Evolutionary conservation across 1,284 basidiomycete species (phyloP).

Genomic region (Tilletia setariae): DNA sequence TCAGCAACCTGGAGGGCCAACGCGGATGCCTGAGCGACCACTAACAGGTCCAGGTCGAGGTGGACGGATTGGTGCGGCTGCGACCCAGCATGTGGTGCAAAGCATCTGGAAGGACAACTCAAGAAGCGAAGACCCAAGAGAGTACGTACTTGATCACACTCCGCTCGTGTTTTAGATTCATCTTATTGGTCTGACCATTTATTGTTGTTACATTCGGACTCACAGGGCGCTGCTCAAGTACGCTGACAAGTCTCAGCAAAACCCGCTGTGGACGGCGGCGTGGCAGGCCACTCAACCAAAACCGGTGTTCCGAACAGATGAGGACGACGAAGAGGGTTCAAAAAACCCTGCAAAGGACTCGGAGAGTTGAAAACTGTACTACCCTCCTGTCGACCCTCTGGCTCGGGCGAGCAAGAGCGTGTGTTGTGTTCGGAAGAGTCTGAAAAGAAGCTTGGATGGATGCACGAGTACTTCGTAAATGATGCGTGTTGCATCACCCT

Average conservation of each 20-base stretch:
- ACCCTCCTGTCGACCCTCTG: no score
- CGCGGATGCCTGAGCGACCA: slow-evolving; percentile 66
- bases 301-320: slow-evolving; percentile 27
- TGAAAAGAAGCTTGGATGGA: no score
- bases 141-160: slow-evolving; percentile 50
- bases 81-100: slow-evolving; percentile 90
- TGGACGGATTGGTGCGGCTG: slow-evolving; percentile 88
- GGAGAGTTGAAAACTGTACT: no score
- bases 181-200: not conserved
- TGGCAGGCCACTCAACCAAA: slow-evolving; percentile 56
- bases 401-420: no score
- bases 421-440: no score
- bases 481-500: no score
- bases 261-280: slow-evolving; percentile 79
- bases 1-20: slow-evolving; percentile 62
- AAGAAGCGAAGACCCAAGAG: slow-evolving; percentile 70
- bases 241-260: slow-evolving; percentile 69
- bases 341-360: not conserved
- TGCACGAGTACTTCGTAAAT: no score
- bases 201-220: not conserved
- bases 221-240: slow-evolving; percentile 81
- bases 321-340: slow-evolving; percentile 24
- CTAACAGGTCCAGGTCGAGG: slow-evolving; percentile 85
- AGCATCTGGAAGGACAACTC: slow-evolving; percentile 64
- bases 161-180: not conserved